Base-by-base conservation (phyloP, 352 stramenopile species). In the Phytophthora europaea region DNA sequence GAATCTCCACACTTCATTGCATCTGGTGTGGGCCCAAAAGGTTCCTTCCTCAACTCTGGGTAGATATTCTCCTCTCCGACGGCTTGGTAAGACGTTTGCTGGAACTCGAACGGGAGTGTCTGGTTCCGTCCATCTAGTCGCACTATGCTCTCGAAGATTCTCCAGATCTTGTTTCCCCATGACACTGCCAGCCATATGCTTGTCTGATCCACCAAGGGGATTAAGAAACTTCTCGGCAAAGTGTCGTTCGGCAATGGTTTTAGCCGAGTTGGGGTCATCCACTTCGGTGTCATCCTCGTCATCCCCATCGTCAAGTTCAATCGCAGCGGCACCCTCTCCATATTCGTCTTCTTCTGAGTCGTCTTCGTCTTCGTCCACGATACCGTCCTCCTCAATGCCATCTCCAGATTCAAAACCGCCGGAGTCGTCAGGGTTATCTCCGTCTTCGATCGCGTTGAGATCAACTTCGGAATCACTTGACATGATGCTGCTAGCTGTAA, bases 1-100 rank as follows among this genome's bases (percentile, higher is more conserved):
- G 34, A 60, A 67, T 60, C 36, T 20, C 34, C 61, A 45, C 22
- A 54, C 33, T 64, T 55, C 23, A 64, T 64, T 64, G 57, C 43
- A 13, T 56, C 16, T 9, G 26, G 43, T 45, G 43, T 54, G 28
- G 50, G 36, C 0, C 33, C 48, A 33, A 20, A 54, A 16, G 23
- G 50, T 8, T 61, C 36, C 3, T 67, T 47, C 18, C 22, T 45
- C 34, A 60, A 4, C 7, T 47, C 61, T 6, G 50, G 61, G 22
- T 61, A 61, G 15, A 50, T 67, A 45, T 60, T 1, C 9, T 45
- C 38, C 8, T 45, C 38, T 6, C 38, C 38, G 16, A 45, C 38
- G n/a, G n/a, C n/a, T n/a, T n/a, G n/a, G n/a, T n/a, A n/a, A n/a
- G n/a, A n/a, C n/a, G n/a, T n/a, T n/a, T n/a, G n/a, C n/a, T n/a